Evolutionary conservation across 2,329 filamentous ascomycete species (phyloP), one percentile per base, ranked within the genome.

Genomic region (Pseudocercospora fijiensis): DNA sequence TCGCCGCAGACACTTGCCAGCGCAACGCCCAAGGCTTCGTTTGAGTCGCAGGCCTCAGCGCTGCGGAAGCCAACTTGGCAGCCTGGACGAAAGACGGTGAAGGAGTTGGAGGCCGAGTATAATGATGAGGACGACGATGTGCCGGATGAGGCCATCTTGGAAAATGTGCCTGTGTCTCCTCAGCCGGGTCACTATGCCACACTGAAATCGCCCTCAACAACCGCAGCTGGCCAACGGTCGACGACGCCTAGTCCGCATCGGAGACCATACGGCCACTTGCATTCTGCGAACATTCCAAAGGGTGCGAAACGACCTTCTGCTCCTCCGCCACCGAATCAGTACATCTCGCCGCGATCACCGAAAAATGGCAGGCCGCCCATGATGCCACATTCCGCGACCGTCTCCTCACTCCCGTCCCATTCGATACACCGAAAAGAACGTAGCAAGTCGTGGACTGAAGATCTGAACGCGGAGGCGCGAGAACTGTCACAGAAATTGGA

Each of bases 151-250:
- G 84, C 90, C 24, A 84, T 92, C 58, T 84, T 95, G 53, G 90
- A 91, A 78, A 95, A 95, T 68, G 88, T 95, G 1, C 91, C 91
- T 4, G 86, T 95, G 52, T 93, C 90, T 0, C 91, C 91, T 11
- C 65, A 74, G 58, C 71, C 73, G 8, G 73, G 72, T 41, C 71
- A 72, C 20, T 76, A 78, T 24, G 76, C 76, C 41, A 60, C 66
- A 20, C 58, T 70, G n/a, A 67, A 62, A 43, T 70, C 68, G 22
- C 67, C 69, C 7, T 62, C 49, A 18, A 55, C 59, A n/a, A 47
- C 61, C 11, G 27, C 51, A 16, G 28, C 26, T 51, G 51, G 60
- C 49, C 33, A 69, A 57, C 70, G 66, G 24, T 69, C 70, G 28
- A 65, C 68, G 59, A 77, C 76, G 43, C 72, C 73, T 30, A 77